phyloP scores from a whole-genome alignment of 208 protist genomes.

The Lotmaria passim region DNA sequence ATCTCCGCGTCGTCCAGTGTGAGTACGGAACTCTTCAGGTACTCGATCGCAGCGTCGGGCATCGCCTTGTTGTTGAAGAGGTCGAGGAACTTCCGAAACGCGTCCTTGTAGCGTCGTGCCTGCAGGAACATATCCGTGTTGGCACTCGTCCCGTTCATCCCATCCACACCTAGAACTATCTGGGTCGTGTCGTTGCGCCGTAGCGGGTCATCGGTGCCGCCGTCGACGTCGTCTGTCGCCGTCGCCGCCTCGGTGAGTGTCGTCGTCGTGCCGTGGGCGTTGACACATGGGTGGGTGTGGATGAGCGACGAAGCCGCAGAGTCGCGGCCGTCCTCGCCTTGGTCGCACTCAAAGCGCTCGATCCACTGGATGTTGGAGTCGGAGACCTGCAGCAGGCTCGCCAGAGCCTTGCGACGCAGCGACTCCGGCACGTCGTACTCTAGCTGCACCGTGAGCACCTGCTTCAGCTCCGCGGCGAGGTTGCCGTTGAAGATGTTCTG shows the following conservation, averaged over 20 bases:
- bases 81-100: constrained; percentile 70
- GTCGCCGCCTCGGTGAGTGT: background rate
- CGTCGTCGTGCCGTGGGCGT: background rate
- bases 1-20: constrained; percentile 12
- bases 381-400: constrained; percentile 69
- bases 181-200: constrained; percentile 6
- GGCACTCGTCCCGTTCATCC: background rate
- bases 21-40: constrained; percentile 46
- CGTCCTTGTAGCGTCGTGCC: constrained; percentile 67
- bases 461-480: constrained; percentile 36
- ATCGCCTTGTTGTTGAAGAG: constrained; percentile 69
- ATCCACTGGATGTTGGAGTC: constrained; percentile 89
- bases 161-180: background rate
- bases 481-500: constrained; percentile 31
- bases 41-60: constrained; percentile 62
- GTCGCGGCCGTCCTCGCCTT: constrained; percentile 20
- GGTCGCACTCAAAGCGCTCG: constrained; percentile 77
- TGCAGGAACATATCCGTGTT: constrained; percentile 54
- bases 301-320: background rate
- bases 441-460: constrained; percentile 43
- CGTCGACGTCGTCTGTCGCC: background rate
- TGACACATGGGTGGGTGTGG: background rate
- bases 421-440: constrained; percentile 59
- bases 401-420: constrained; percentile 64
- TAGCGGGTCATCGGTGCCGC: constrained; percentile 4